Evolutionary conservation across 768 basidiomycete species (phyloP), one percentile per base, ranked within the genome.

Genomic region (Boletus barrowsii): DNA sequence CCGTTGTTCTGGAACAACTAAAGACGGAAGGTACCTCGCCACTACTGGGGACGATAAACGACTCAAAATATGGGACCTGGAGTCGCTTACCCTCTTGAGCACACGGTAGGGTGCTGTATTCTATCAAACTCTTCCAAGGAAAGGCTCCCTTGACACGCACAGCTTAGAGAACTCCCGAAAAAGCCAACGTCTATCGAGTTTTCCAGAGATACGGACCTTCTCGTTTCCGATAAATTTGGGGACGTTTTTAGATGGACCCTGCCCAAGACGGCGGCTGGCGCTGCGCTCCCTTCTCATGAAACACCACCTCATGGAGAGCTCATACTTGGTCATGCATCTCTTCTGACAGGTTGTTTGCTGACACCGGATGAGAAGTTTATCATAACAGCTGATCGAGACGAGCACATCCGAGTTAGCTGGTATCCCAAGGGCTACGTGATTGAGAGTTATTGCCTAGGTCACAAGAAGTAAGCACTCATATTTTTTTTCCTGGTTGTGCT

Each of bases 211-310:
- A 80, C 79, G 0, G 83, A 79, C 0, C 84, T 99, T 54, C 68
- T 98, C 3, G 83, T 91, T 13, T 83, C 92, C 3, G 96, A 99
- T 72, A 98, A 97, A 71, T 95, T 97, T 58, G 96, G 96, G 0
- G 96, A 98, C 65, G 81, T 96, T 39, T 96, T 93, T 73, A 83
- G 83, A 91, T 88, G 47, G 50, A 75, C 57, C 37, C 36, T 24
- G 35, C 37, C 15, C 47, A 15, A 13, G 35, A 36, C 35, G 14
- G 59, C 35, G 14, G 58, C 47, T 55, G 63, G 63, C 20, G 67
- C 71, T 43, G 74, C 68, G 57, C 72, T 63, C 56, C 77, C 60
- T 1, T 86, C 86, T 10, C 87, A 88, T 56, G 87, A 86, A 65
- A 87, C 87, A 58, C 81, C 81, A 0, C 86, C 87, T 0, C 75